These are phyloP conservation scores for Blastobotrys terrestris DNA, from an alignment of 805 yeast species.

Conservation along the genomic window DNA sequence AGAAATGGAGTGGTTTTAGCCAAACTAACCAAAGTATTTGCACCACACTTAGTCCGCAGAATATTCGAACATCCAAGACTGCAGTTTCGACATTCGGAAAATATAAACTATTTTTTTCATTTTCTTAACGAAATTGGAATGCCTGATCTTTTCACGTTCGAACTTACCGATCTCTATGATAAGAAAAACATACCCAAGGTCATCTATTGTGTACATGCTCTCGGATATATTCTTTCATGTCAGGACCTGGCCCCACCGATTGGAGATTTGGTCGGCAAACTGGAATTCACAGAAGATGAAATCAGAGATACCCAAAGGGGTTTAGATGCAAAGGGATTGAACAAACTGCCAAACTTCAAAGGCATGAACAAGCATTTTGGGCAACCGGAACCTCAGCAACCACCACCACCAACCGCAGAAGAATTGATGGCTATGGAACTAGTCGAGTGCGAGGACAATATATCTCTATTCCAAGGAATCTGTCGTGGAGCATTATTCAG, in stretches of 20 bases:
- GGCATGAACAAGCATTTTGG: slow-evolving; percentile 41
- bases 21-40: slow-evolving; percentile 62
- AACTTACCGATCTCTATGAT: slow-evolving; percentile 87
- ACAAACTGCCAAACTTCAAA: slow-evolving; percentile 69
- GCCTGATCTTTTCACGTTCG: slow-evolving; percentile 86
- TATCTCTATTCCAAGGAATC: slow-evolving; percentile 57
- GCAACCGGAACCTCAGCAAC: slow-evolving; percentile 23
- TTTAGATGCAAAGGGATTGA: slow-evolving; percentile 56
- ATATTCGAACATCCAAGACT: slow-evolving; percentile 54
- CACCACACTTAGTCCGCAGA: slow-evolving; percentile 55
- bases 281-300: slow-evolving; percentile 63
- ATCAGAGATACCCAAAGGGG: slow-evolving; percentile 56
- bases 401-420: slow-evolving; percentile 24
- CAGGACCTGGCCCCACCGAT: slow-evolving; percentile 55
- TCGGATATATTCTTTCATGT: slow-evolving; percentile 63
- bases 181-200: slow-evolving; percentile 90
- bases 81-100: slow-evolving; percentile 88
- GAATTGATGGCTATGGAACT: slow-evolving; percentile 28
- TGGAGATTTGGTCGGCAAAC: slow-evolving; percentile 53
- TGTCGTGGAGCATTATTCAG: slow-evolving; percentile 65
- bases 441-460: slow-evolving; percentile 28
- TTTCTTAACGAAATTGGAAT: slow-evolving; percentile 63
- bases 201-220: slow-evolving; percentile 85
- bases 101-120: slow-evolving; percentile 72
- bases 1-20: slow-evolving; percentile 86